Base-by-base conservation (phyloP, 805 yeast species). In the Spathaspora girioi region DNA sequence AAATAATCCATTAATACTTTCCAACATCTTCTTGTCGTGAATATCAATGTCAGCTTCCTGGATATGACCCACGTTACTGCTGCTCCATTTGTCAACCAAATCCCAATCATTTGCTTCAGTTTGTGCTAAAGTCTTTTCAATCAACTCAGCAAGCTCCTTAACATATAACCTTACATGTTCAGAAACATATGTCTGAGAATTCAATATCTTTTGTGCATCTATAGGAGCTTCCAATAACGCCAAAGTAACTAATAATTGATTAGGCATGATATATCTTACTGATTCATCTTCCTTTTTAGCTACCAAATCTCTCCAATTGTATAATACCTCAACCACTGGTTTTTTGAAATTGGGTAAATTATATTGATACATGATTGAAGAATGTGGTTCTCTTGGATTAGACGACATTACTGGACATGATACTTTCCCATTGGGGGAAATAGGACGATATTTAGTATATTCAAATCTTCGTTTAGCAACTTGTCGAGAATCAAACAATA, bases 221-320 rank as follows among this genome's bases (percentile, higher is more conserved):
- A 78, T 76, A 3, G 97, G 96, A 29, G 47, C 56, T 8, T 75
- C 68, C 38, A 77, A 58, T 3, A 78, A 69, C 5, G 83, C 83
- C 43, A 94, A 66, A 0, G 85, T 76, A 0, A 85, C 83, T 38
- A 94, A 63, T 12, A 86, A 65, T 59, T 86, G 94, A 61, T 89
- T 91, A 5, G 96, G 82, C 93, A 92, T 86, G 14, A 94, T 75
- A 60, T 74, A 93, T 54, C 96, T 75, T 1, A 86, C 82, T 1
- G 96, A 87, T 68, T 94, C 99, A 65, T 94, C 99, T 45, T 80
- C 77, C 38, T 71, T 58, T 56, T 96, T 77, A 1, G 97, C 98
- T 35, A 79, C 62, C 1, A 54, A 47, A 64, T 94, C 98, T 66
- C 99, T 80, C 97, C 97, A 94, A 43, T 80, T 75, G 59, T 80